phyloP scores from a whole-genome alignment of 1,139 yeast genomes.

The Magnusiomyces fungicola region DNA sequence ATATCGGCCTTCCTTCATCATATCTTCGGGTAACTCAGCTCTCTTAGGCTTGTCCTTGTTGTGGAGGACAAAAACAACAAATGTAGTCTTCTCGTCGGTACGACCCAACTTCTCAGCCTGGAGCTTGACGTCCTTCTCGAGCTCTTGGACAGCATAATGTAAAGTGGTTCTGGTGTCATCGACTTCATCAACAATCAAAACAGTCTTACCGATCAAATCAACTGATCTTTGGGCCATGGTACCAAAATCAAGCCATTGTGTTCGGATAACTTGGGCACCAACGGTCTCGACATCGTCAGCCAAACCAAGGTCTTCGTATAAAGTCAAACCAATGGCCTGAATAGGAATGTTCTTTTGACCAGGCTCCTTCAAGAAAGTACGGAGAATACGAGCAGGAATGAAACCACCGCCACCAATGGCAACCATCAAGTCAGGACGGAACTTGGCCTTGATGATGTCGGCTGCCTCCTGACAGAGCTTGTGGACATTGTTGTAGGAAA shows the following conservation, averaged over 20 bases:
- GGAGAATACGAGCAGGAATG: conserved; percentile 90
- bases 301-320: conserved; percentile 74
- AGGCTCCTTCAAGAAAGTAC: conserved; percentile 80
- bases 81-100: conserved; percentile 53
- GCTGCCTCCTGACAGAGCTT: conserved; percentile 88
- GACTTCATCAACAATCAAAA: conserved; percentile 86
- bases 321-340: conserved; percentile 86
- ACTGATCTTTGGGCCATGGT: conserved; percentile 49
- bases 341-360: conserved; percentile 86
- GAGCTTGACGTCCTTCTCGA: conserved; percentile 69
- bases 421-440: conserved; percentile 78
- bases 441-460: conserved; percentile 49
- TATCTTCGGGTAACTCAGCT: conserved; percentile 63
- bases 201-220: conserved; percentile 70
- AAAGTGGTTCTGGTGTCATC: conserved; percentile 94
- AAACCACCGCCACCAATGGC: conserved; percentile 95
- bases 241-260: conserved; percentile 90
- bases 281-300: conserved; percentile 49
- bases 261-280: conserved; percentile 83
- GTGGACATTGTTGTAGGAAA: conserved; percentile 88
- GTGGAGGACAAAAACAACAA: conserved; percentile 87
- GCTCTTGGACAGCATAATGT: conserved; percentile 83
- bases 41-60: conserved; percentile 85
- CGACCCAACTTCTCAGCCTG: conserved; percentile 48
- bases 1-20: conserved; percentile 62